Evolutionary conservation across 2,329 filamentous ascomycete species (phyloP).

Genomic region (Mycosphaerella arachidis): DNA sequence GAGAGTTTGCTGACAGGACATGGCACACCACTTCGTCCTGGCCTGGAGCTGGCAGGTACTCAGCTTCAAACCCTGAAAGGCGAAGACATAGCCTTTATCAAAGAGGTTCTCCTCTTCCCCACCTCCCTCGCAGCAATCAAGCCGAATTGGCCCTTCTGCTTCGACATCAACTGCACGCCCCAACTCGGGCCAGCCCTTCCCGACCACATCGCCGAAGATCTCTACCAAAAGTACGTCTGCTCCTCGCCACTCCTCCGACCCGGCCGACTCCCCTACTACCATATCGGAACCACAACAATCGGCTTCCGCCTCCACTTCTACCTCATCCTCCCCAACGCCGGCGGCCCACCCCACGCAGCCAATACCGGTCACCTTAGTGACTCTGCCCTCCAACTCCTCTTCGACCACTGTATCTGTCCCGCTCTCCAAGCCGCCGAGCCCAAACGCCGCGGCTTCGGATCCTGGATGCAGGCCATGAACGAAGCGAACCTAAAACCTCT

Average conservation of each 20-base stretch:
- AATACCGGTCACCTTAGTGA: slow-evolving; percentile 11
- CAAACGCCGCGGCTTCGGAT: slow-evolving; percentile 11
- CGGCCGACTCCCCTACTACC: slow-evolving; percentile 19
- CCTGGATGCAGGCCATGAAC: slow-evolving; percentile 22
- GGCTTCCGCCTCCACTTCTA: slow-evolving; percentile 22
- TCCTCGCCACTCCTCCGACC: slow-evolving; percentile 10
- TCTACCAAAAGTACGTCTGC: slow-evolving; percentile 18
- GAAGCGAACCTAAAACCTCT: slow-evolving; percentile 20
- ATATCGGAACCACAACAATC: slow-evolving; percentile 19
- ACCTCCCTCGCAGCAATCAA: slow-evolving; percentile 19
- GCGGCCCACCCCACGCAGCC: slow-evolving; percentile 6
- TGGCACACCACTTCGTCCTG: slow-evolving; percentile 13
- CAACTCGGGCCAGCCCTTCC: slow-evolving; percentile 19
- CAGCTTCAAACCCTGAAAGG: slow-evolving; percentile 15
- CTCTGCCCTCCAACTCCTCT: slow-evolving; percentile 14
- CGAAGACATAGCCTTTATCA: slow-evolving; percentile 17
- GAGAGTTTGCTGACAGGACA: slow-evolving; percentile 1
- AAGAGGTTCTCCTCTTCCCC: slow-evolving; percentile 16
- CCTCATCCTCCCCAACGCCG: slow-evolving; percentile 18
- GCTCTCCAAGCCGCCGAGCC: slow-evolving; percentile 18
- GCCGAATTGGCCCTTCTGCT: slow-evolving; percentile 19
- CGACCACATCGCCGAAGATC: slow-evolving; percentile 11
- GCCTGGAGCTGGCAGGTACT: slow-evolving; percentile 14
- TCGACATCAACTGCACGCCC: slow-evolving; percentile 20
- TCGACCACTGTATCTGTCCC: slow-evolving; percentile 15